Conservation (phyloP, 768 basidiomycete genomes). For the Amanita molliuscula region DNA sequence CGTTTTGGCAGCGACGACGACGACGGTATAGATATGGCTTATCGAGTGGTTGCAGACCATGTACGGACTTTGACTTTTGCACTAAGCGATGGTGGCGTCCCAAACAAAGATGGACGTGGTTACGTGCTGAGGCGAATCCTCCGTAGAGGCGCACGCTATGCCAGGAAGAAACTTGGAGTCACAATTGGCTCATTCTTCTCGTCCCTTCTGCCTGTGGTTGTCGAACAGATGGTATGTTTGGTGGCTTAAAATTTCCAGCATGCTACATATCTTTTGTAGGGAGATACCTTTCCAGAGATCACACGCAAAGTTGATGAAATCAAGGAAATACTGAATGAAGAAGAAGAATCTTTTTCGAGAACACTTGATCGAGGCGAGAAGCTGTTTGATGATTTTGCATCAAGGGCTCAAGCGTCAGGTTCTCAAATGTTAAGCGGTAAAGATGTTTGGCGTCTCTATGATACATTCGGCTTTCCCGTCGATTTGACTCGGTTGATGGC, state of each 20-base stretch:
- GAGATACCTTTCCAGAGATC: constrained; percentile 87
- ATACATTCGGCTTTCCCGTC: constrained; percentile 97
- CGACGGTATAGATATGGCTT: constrained; percentile 96
- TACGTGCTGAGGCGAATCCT: constrained; percentile 95
- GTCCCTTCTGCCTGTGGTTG: constrained; percentile 77
- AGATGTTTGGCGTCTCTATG: constrained; percentile 96
- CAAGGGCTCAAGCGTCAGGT: constrained; percentile 52
- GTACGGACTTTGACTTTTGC: constrained; percentile 93
- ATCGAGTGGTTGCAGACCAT: constrained; percentile 95
- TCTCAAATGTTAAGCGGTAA: constrained; percentile 67
- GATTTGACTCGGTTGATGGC: constrained; percentile 97
- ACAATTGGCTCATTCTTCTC: constrained; percentile 95
- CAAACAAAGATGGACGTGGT: constrained; percentile 92
- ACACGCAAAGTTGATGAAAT: constrained; percentile 72
- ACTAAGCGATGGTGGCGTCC: constrained; percentile 91
- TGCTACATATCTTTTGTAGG: constrained; percentile 31
- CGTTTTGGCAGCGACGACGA: constrained; percentile 91
- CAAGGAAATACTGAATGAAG: constrained; percentile 93
- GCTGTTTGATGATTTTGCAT: constrained; percentile 84
- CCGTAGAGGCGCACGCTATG: constrained; percentile 89
- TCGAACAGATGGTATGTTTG: constrained; percentile 71
- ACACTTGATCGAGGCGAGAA: constrained; percentile 96
- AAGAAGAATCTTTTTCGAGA: constrained; percentile 96
- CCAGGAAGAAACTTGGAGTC: constrained; percentile 88
- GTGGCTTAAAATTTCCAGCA: background rate